phyloP scores from a whole-genome alignment of 257 asterid species.

The Anisodus tanguticus region DNA sequence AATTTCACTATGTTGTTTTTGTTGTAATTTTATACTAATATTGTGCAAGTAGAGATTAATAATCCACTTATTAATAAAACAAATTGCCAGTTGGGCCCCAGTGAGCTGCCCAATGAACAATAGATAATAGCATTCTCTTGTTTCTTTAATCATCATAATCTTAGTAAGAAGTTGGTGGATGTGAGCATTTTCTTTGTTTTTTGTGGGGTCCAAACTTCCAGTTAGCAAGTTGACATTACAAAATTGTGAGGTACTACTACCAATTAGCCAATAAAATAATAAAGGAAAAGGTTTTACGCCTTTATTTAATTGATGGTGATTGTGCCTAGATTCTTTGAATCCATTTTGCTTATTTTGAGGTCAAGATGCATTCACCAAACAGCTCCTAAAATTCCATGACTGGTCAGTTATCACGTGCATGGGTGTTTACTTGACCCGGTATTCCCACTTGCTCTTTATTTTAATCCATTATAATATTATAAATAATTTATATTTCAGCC shows the following conservation, averaged over 20 bases:
- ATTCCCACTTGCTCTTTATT: constrained; percentile 7
- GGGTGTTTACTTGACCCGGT: not conserved
- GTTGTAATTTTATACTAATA: not conserved
- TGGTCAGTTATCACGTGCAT: constrained; percentile 44
- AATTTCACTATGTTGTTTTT: too few species aligned
- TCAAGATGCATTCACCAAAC: constrained; percentile 35
- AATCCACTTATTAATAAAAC: not conserved
- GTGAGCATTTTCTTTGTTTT: constrained; percentile 35
- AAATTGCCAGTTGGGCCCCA: constrained; percentile 8
- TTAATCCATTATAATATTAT: not conserved
- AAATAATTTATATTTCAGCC: not conserved
- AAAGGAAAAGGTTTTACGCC: not conserved
- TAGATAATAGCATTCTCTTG: not conserved
- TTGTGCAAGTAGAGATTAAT: not conserved
- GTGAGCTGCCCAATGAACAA: not conserved
- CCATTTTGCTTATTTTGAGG: not conserved
- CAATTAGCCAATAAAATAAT: constrained; percentile 22
- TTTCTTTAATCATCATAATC: not conserved
- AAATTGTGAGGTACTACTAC: not conserved
- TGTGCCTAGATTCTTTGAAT: constrained; percentile 39
- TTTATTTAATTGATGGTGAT: constrained; percentile 20
- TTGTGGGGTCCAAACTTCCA: constrained; percentile 23
- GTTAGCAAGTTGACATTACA: constrained; percentile 42
- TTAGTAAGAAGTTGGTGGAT: constrained; percentile 29
- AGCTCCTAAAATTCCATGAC: constrained; percentile 5